phyloP scores from a whole-genome alignment of 2,329 filamentous ascomycete genomes.

The Fusarium albosuccineum region DNA sequence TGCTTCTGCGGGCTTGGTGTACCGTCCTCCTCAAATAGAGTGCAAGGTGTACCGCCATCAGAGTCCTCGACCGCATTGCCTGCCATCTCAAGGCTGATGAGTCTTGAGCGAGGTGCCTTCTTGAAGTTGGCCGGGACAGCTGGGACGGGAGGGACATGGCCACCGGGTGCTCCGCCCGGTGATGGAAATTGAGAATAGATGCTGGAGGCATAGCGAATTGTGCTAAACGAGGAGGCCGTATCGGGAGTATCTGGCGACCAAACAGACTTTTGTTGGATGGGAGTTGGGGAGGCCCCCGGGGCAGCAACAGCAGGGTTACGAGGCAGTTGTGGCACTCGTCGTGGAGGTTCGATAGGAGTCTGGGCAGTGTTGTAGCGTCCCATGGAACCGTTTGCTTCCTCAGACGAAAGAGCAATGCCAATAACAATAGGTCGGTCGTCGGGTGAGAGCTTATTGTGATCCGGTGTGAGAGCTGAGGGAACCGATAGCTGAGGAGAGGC shows the following conservation, averaged over 20 bases:
- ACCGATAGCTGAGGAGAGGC: constrained; percentile 42
- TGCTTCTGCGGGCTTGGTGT: constrained; percentile 56
- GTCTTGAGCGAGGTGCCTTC: constrained; percentile 49
- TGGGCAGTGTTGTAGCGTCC: constrained; percentile 55
- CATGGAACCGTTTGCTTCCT: constrained; percentile 49
- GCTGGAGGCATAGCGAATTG: constrained; percentile 65
- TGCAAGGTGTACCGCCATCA: constrained; percentile 69
- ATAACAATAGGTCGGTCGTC: constrained; percentile 80
- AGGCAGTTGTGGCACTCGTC: constrained; percentile 12
- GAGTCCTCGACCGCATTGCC: constrained; percentile 58
- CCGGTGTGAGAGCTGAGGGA: constrained; percentile 44
- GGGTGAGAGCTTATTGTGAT: constrained; percentile 69
- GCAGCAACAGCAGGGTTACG: constrained; percentile 9
- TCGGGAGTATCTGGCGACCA: constrained; percentile 75
- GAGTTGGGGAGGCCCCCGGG: constrained; percentile 36
- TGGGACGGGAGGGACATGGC: constrained; percentile 71
- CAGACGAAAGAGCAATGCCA: constrained; percentile 74
- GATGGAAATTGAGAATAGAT: constrained; percentile 70
- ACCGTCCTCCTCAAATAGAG: constrained; percentile 79
- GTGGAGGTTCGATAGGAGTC: constrained; percentile 41
- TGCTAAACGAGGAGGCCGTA: constrained; percentile 57
- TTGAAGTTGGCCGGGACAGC: constrained; percentile 63
- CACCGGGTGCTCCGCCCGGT: constrained; percentile 46
- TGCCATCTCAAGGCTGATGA: constrained; percentile 53
- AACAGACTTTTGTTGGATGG: constrained; percentile 59